Base-by-base conservation (phyloP, 495 filamentous ascomycete genomes). In the Annulohypoxylon maeteangense region DNA sequence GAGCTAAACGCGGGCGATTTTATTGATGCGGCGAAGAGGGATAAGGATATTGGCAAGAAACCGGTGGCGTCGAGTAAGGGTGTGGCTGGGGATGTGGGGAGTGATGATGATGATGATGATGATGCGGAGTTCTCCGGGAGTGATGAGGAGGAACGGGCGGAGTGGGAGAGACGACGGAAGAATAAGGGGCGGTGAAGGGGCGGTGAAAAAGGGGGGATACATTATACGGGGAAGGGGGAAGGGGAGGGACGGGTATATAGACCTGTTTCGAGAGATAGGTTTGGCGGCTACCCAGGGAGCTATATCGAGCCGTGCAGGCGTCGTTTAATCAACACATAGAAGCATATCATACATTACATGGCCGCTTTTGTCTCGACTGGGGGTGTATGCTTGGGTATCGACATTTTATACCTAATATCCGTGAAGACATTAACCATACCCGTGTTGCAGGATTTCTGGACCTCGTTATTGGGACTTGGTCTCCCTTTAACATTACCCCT, bases 91-190 rank as follows among this genome's bases (percentile, higher is more conserved):
- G 34, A 42, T 34, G 11, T 47, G 1, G n/a, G n/a, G n/a, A n/a
- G n/a, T 7, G 67, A 71, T 1, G 70, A 69, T 4, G 78, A 79
- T 5, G 74, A 76, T 7, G 83, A 84, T 50, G 81, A 84, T 18
- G 82, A 84, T 62, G 83, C 81, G 8, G 83, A 86, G 77, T 86
- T 86, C 56, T 84, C 82, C 4, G 83, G 83, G 32, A 86, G 83
- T 51, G 83, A 86, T 48, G 83, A 86, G 20, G 83, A 85, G 68
- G 83, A 86, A 75, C 79, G 81, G 34, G 83, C 81, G 0, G 83
- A 86, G 74, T 86, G 80, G 80, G 83, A 85, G 74, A 75, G 81
- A 60, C 79, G 78, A 59, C 76, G 81, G 51, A 81, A 76, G 74
- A 76, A 72, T 23, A 82, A 78, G 67, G 68, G 75, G 14, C 73